Percentiles rank a stretch among this genome's conserved stretches.
phyloP scores from a whole-genome alignment of 306 rosid species.

The Alnus glutinosa region DNA sequence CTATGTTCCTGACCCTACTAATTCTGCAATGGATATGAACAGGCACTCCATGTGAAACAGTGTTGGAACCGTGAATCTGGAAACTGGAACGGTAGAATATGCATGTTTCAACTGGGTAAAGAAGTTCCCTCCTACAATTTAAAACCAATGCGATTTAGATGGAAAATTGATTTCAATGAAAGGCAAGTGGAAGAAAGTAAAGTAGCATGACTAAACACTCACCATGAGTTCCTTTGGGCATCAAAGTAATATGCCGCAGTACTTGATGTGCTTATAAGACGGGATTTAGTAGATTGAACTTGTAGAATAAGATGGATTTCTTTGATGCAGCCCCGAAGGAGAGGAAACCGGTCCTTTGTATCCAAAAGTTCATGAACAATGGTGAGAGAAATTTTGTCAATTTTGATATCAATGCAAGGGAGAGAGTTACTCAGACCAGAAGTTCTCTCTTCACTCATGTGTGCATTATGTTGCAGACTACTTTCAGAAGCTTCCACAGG shows the following conservation, averaged over 20 bases:
- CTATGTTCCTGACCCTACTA: slow-evolving; percentile 53
- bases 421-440: slow-evolving; percentile 43
- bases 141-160: slow-evolving; percentile 17
- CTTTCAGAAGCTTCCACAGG: slow-evolving; percentile 42
- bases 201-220: slow-evolving; percentile 34
- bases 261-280: slow-evolving; percentile 69
- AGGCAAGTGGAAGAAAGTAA: slow-evolving; percentile 11
- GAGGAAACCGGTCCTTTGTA: slow-evolving; percentile 64
- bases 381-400: slow-evolving; percentile 61
- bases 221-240: slow-evolving; percentile 67
- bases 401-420: slow-evolving; percentile 56
- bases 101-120: slow-evolving; percentile 67
- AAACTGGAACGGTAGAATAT: slow-evolving; percentile 61
- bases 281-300: slow-evolving; percentile 54
- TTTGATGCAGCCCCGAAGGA: slow-evolving; percentile 55
- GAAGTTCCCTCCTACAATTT: slow-evolving; percentile 69
- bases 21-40: slow-evolving; percentile 70
- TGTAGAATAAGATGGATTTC: slow-evolving; percentile 61
- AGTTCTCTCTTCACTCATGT: slow-evolving; percentile 35
- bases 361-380: slow-evolving; percentile 73
- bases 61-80: slow-evolving; percentile 43
- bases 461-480: slow-evolving; percentile 32
- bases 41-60: slow-evolving; percentile 58
- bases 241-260: slow-evolving; percentile 65
- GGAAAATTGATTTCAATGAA: slow-evolving; percentile 6